These are phyloP conservation scores for Calonectria hongkongensis DNA, from an alignment of 2,329 filamentous ascomycete genomes.

Conservation along the genomic window DNA sequence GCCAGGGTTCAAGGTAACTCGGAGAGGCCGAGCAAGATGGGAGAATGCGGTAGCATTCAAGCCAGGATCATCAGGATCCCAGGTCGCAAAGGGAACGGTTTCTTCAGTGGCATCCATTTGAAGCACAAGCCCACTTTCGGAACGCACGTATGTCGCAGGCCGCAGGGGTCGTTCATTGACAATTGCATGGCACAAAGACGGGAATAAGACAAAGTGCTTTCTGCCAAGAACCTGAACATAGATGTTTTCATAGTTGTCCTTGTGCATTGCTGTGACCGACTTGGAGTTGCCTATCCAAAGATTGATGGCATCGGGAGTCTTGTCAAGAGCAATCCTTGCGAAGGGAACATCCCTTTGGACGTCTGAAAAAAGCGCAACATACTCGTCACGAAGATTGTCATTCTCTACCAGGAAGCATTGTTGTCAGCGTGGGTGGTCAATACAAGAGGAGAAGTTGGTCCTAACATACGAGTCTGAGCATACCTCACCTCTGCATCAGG, in stretches of 20 bases:
- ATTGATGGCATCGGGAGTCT: conserved; percentile 84
- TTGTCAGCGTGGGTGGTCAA: not conserved
- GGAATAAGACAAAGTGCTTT: conserved; percentile 85
- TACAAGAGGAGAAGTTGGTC: not conserved
- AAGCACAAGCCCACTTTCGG: conserved; percentile 54
- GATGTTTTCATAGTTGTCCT: conserved; percentile 90
- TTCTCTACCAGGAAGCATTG: conserved; percentile 73
- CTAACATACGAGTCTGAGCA: conserved; percentile 80
- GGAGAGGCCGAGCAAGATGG: conserved; percentile 73
- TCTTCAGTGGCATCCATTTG: conserved; percentile 59
- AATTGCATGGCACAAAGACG: conserved; percentile 81
- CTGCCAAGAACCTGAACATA: conserved; percentile 84
- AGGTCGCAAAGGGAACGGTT: conserved; percentile 80
- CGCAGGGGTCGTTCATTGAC: conserved; percentile 78
- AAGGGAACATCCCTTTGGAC: conserved; percentile 81
- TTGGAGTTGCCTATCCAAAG: conserved; percentile 87
- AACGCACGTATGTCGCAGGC: conserved; percentile 75
- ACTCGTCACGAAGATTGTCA: conserved; percentile 87
- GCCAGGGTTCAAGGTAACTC: conserved; percentile 81
- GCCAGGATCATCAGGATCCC: conserved; percentile 81
- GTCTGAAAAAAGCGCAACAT: conserved; percentile 76
- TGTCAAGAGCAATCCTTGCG: conserved; percentile 81
- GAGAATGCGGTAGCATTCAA: conserved; percentile 75
- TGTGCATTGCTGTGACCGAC: conserved; percentile 83
- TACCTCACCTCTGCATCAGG: conserved; percentile 75